Conservation (phyloP, 192 early-diverging fungal species). For the Oehlia diaphana region DNA sequence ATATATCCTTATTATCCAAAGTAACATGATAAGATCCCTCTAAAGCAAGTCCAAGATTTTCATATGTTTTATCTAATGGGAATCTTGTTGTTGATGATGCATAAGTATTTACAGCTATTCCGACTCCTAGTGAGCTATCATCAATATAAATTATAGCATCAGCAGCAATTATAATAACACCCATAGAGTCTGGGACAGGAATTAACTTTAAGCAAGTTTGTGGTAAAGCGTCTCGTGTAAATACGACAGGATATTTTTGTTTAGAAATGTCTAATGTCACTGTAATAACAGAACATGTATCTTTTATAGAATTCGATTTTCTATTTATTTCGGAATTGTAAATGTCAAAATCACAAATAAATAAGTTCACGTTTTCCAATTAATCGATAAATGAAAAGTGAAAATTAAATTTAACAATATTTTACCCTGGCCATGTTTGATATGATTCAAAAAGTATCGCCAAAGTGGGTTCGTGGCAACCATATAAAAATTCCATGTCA, state of each 20-base stretch:
- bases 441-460: conserved; percentile 88
- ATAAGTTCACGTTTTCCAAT: neutral
- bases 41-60: conserved; percentile 67
- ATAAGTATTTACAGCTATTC: conserved; percentile 74
- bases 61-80: conserved; percentile 45
- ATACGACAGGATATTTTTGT: conserved; percentile 80
- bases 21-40: conserved; percentile 66
- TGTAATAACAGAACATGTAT: conserved; percentile 75
- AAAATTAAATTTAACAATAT: neutral
- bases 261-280: conserved; percentile 84
- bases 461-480: conserved; percentile 91
- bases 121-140: conserved; percentile 80
- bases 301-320: conserved; percentile 61
- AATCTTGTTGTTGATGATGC: conserved; percentile 48
- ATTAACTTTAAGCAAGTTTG: conserved; percentile 75
- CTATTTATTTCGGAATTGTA: conserved; percentile 32
- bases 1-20: conserved; percentile 68
- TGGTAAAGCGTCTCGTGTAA: conserved; percentile 73
- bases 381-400: neutral
- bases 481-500: conserved; percentile 89
- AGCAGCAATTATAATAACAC: conserved; percentile 77
- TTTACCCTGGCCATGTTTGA: conserved; percentile 86
- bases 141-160: conserved; percentile 85
- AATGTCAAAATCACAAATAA: neutral
- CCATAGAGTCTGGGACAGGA: conserved; percentile 79